Conservation (phyloP, 768 basidiomycete species). For the Cantharellus cinnabarinus region DNA sequence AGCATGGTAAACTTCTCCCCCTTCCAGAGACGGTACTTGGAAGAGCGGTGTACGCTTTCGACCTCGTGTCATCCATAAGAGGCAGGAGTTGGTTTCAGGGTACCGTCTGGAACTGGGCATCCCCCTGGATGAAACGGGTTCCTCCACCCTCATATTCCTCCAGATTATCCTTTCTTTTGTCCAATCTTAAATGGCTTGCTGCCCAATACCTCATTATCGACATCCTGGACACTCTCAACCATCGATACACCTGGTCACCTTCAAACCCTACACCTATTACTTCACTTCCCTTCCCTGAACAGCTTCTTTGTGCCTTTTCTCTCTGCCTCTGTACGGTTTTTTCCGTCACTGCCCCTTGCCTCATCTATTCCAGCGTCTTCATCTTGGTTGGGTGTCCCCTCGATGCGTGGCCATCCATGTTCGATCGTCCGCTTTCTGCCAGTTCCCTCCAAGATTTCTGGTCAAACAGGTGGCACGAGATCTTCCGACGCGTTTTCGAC, state of each 20-base stretch:
- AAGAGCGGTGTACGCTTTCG: conserved; percentile 1
- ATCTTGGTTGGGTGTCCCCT: not conserved
- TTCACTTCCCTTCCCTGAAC: conserved; percentile 2
- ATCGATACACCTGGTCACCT: not conserved
- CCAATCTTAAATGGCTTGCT: conserved; percentile 1
- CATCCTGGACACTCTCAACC: conserved; percentile 4
- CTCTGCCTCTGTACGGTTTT: not conserved
- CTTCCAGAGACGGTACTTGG: conserved; percentile 2
- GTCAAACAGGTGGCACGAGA: conserved; percentile 6
- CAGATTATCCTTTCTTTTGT: too few relatives aligned
- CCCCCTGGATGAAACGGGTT: not conserved
- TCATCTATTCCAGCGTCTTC: not conserved
- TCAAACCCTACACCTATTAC: conserved; percentile 1
- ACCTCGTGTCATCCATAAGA: conserved; percentile 2
- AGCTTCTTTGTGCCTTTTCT: conserved; percentile 2
- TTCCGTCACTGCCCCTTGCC: conserved; percentile 1
- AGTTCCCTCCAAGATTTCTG: conserved; percentile 8
- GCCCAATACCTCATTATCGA: conserved; percentile 3
- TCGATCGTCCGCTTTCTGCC: conserved; percentile 1
- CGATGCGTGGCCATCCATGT: conserved; percentile 5
- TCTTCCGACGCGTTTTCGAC: conserved; percentile 4
- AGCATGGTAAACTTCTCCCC: not conserved
- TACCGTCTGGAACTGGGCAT: conserved; percentile 6
- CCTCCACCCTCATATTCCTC: not conserved
- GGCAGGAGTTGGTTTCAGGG: conserved; percentile 5